Conservation (phyloP, 2,329 filamentous ascomycete species). For the Trichophyton benhamiae region DNA sequence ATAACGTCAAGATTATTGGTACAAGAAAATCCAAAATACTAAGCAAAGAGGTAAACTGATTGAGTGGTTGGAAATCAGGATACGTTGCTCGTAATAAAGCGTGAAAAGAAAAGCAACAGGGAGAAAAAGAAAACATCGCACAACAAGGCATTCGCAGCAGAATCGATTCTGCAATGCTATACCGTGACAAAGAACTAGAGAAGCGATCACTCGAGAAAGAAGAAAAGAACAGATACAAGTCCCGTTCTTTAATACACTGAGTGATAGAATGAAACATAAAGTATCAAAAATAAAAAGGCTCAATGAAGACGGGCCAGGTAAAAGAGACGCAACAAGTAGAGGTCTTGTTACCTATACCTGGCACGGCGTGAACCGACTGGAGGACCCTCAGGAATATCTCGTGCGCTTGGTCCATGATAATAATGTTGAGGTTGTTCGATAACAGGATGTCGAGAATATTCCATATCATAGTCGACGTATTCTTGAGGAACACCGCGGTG, state of each 20-base stretch:
- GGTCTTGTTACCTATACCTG: constrained; percentile 13
- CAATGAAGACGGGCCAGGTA: neutral
- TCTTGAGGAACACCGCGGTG: constrained; percentile 13
- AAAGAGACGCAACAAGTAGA: neutral
- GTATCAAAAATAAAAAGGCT: neutral
- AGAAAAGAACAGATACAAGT: neutral
- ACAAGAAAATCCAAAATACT: neutral
- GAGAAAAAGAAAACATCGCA: neutral
- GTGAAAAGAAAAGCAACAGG: no score
- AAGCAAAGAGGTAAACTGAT: neutral
- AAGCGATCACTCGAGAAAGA: neutral
- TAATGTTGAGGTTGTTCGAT: constrained; percentile 14
- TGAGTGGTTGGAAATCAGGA: neutral
- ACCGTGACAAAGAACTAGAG: neutral
- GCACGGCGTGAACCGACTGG: constrained; percentile 9
- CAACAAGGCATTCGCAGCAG: neutral
- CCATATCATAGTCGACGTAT: constrained; percentile 15
- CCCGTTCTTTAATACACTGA: neutral
- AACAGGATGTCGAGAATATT: constrained; percentile 13
- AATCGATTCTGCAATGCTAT: neutral
- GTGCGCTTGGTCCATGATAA: constrained; percentile 9
- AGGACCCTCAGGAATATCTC: constrained; percentile 9
- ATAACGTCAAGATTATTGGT: neutral
- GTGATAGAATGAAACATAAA: neutral
- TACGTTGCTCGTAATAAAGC: neutral